Evolutionary conservation across 75 land plant genomes (phyloP), one percentile per base, ranked within the genome.

Genomic region (Cunninghamia lanceolata): DNA sequence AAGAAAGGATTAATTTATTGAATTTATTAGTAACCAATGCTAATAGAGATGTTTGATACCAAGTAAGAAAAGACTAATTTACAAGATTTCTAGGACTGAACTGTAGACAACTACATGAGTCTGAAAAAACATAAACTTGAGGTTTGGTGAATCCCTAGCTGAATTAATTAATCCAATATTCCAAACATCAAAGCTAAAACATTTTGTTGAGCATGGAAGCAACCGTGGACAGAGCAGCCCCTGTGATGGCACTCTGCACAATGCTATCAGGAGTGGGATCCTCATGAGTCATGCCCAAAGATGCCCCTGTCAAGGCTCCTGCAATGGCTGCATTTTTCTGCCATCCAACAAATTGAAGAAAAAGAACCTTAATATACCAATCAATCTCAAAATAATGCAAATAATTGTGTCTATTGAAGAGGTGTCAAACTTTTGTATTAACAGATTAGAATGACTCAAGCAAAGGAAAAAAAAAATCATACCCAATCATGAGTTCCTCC

Each of bases 401-500:
- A 50, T 50, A 43, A 43, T 47, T 9, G 8, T 47, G 9, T 50
- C 53, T 2, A 13, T 14, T 13, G 16, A 50, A 13, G 53, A 13
- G 53, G 1, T 50, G 0, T 43, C 16, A 1, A 13, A 50, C 53
- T 2, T 50, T 3, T 50, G 53, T 13, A 0, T 50, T 2, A 14
- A 13, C 53, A 50, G 0, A 14, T 13, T 10, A 66, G 13, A 21
- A 84, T 14, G 9, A 53, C 35, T 36, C 2, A 3, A 84, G 14
- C 25, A 68, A 28, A 73, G 19, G 10, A 4, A 85, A 19, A 30
- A 4, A 85, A 19, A 30, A 63, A 4, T 3, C n/a, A 42, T 87
- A 94, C 96, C 96, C 96, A 95, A 45, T 95, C 96, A 84, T 95
- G 93, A 36, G 91, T 30, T 16, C 96, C 96, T 16, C 96, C 95